Evolutionary conservation across 306 rosid genomes (phyloP).

Genomic region (Begonia fuchsioides): DNA sequence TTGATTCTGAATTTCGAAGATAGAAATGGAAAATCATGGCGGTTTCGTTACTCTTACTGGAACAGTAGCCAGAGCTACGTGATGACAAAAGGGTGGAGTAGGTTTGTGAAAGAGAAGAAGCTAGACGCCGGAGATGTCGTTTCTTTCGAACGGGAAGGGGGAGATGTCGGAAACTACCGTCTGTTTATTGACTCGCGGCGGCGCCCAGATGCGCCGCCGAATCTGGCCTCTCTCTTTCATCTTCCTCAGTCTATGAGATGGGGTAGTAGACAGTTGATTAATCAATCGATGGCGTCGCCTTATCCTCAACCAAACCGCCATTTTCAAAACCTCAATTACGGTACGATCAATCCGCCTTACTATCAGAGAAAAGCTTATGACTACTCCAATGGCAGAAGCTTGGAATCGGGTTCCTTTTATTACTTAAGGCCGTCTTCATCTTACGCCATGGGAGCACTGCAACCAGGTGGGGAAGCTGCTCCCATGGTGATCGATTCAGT

Average conservation of each 20-base stretch:
- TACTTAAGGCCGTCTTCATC: background rate
- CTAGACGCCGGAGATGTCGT: constrained; percentile 12
- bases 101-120: constrained; percentile 13
- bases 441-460: background rate
- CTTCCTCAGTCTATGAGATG: constrained; percentile 6
- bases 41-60: constrained; percentile 20
- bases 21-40: constrained; percentile 10
- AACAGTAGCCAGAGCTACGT: constrained; percentile 18
- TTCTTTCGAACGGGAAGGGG: constrained; percentile 7
- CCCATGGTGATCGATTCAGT: constrained; percentile 4
- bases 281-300: background rate
- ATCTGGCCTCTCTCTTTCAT: background rate
- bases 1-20: constrained; percentile 13
- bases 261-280: constrained; percentile 5
- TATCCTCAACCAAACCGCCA: background rate
- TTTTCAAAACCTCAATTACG: background rate
- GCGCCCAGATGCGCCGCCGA: constrained; percentile 3
- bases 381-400: background rate
- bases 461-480: background rate
- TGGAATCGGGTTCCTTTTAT: background rate
- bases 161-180: constrained; percentile 4
- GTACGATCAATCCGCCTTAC: too few species aligned
- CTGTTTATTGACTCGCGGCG: constrained; percentile 13
- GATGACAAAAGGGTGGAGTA: constrained; percentile 14
- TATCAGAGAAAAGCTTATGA: too few species aligned